Base-by-base conservation (phyloP, 495 filamentous ascomycete genomes). In the Tirmania nivea region DNA sequence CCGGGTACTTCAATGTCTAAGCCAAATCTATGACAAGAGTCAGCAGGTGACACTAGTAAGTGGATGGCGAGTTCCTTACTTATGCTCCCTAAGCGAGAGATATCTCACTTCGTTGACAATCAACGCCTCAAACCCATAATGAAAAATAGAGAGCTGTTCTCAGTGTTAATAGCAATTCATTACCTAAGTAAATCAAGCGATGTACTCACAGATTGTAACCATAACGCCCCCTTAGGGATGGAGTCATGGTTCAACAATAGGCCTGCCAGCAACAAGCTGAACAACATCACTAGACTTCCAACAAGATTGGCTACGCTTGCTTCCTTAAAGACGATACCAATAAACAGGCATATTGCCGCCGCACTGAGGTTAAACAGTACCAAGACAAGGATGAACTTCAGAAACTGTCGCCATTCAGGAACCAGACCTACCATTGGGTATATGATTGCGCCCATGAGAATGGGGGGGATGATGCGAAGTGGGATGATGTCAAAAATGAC, bases 371-470 rank as follows among this genome's bases (percentile, higher is more conserved):
- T 99, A 70, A 99, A 99, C 31, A 99, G 77, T 4, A 95, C 82
- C 35, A 99, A 70, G 25, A 95, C 82, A 8, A 96, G 72, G 60
- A 96, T 76, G 62, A 95, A 99, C 54, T 82, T 83, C 59, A 90
- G 73, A 66, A 99, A 99, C 60, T 92, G 78, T 10, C 77, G 73
- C 70, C 78, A 80, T 50, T 84, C 79, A 4, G 89, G 74, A 39
- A 88, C 80, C 9, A 99, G 72, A n/a, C 90, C 90, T 0, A 88
- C 85, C 92, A 99, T 99, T 1, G 90, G 90, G 67, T 99, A 99
- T 21, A 99, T 76, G 57, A 99, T 94, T 8, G 83, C 73, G n/a
- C 90, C 92, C 75, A 96, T 88, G 54, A 99, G 83, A 59, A 96
- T 83, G 2, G 90, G 92, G 34, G 90, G 90, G 55, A 99, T 83